These are phyloP conservation scores for Aspergillus diversus DNA, from an alignment of 495 filamentous ascomycete species.

Conservation along the genomic window DNA sequence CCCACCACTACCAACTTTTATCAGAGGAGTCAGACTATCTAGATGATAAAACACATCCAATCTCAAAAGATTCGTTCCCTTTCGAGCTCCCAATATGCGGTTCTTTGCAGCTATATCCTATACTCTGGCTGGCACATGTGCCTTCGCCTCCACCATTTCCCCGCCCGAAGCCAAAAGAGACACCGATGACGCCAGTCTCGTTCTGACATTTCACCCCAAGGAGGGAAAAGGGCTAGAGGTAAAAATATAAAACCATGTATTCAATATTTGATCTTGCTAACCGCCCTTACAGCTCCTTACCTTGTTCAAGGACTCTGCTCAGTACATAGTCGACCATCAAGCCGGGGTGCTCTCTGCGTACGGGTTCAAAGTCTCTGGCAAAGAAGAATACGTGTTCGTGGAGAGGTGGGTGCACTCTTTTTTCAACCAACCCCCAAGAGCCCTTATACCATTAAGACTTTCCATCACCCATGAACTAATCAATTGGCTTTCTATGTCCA, in stretches of 20 bases:
- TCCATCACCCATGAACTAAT: no score
- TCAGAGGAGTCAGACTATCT: no score
- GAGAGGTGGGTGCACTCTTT: neutral
- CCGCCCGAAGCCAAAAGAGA: no score
- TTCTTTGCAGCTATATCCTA: no score
- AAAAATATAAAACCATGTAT: neutral
- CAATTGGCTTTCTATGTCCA: neutral
- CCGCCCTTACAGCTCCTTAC: neutral
- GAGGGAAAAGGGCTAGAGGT: neutral
- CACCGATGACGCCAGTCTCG: neutral
- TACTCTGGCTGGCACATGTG: no score
- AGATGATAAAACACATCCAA: no score
- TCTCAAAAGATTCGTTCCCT: no score
- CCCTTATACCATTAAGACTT: no score
- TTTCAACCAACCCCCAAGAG: no score
- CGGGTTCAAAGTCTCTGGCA: constrained; percentile 2
- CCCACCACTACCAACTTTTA: no score
- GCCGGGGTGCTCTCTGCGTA: neutral
- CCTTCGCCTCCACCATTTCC: no score
- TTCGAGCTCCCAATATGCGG: no score
- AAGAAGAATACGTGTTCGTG: constrained; percentile 5
- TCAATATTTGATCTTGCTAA: neutral
- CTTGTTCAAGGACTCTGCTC: neutral
- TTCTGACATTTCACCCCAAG: neutral
- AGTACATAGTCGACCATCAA: constrained; percentile 3